phyloP scores from a whole-genome alignment of 1,139 yeast genomes.

The Pichia sp. region DNA sequence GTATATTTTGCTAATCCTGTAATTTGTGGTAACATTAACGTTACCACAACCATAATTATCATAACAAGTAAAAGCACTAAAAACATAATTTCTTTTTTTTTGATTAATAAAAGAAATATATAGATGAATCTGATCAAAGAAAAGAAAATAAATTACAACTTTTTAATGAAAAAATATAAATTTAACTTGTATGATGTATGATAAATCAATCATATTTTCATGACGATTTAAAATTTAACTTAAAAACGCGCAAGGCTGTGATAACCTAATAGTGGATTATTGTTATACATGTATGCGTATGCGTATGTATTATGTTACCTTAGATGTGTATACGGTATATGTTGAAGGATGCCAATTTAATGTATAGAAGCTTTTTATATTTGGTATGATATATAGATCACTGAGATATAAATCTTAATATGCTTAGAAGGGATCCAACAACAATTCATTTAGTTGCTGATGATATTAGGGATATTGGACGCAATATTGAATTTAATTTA shows the following conservation, averaged over 20 bases:
- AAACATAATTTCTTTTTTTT: slow-evolving; percentile 6
- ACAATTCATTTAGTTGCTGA: slow-evolving; percentile 30
- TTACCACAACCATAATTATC: slow-evolving; percentile 29
- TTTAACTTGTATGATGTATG: too few relatives aligned
- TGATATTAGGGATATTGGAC: slow-evolving; percentile 28
- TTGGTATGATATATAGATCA: too few relatives aligned
- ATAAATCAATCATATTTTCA: too few relatives aligned
- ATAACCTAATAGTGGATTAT: too few relatives aligned
- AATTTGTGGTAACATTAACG: slow-evolving; percentile 31
- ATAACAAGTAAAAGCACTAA: slow-evolving; percentile 22
- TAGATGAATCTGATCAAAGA: background rate
- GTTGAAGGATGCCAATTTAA: too few relatives aligned
- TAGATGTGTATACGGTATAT: too few relatives aligned
- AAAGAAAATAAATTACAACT: background rate
- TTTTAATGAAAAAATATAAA: background rate
- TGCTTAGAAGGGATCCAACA: slow-evolving; percentile 32
- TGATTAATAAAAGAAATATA: background rate
- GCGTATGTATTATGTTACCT: too few relatives aligned
- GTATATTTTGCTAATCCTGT: slow-evolving; percentile 34
- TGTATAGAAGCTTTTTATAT: too few relatives aligned
- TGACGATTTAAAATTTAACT: too few relatives aligned
- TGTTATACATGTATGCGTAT: too few relatives aligned
- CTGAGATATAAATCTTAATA: slow-evolving; percentile 5
- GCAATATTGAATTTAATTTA: background rate
- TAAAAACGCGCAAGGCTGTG: too few relatives aligned